These are phyloP conservation scores for Hordeum pubiflorum DNA, from an alignment of 202 grass and related monocot genomes.

Conservation along the genomic window DNA sequence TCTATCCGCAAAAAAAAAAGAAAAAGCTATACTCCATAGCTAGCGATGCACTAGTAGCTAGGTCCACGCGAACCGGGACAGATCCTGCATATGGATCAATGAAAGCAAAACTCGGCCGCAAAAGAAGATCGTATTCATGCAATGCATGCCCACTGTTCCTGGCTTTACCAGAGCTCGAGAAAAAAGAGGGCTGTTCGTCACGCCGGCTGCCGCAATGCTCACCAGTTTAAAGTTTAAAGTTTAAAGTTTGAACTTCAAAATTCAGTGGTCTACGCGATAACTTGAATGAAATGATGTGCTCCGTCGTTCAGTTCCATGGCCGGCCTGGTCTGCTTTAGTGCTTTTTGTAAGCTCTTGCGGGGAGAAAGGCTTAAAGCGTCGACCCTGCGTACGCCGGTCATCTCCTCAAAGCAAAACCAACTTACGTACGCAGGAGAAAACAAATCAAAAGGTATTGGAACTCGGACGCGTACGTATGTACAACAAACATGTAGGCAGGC, in stretches of 20 bases:
- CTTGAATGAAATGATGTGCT: slow-evolving; percentile 7
- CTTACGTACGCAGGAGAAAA: slow-evolving; percentile 10
- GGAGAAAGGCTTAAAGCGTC: slow-evolving; percentile 33
- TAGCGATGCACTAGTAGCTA: slow-evolving; percentile 5
- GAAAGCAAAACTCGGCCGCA: slow-evolving; percentile 24
- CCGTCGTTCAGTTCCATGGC: neutral
- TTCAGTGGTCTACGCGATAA: neutral
- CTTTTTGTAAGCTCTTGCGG: slow-evolving; percentile 40
- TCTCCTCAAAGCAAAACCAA: slow-evolving; percentile 43
- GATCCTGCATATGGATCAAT: slow-evolving; percentile 46
- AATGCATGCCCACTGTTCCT: slow-evolving; percentile 14
- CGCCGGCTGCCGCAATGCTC: slow-evolving; percentile 10
- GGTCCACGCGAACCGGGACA: slow-evolving; percentile 27
- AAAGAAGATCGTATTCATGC: neutral
- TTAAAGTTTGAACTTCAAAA: slow-evolving; percentile 10
- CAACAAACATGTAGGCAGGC: neutral
- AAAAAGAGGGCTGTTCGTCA: slow-evolving; percentile 25
- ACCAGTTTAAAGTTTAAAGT: neutral
- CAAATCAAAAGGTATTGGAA: slow-evolving; percentile 16
- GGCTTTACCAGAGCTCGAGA: slow-evolving; percentile 47
- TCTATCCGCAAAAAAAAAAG: too few relatives aligned
- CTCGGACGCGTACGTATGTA: neutral
- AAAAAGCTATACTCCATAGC: neutral
- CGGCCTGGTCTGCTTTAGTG: neutral
- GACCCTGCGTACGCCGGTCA: slow-evolving; percentile 5